Conservation (phyloP, 352 stramenopile genomes). For the Aphanomyces invadans region DNA sequence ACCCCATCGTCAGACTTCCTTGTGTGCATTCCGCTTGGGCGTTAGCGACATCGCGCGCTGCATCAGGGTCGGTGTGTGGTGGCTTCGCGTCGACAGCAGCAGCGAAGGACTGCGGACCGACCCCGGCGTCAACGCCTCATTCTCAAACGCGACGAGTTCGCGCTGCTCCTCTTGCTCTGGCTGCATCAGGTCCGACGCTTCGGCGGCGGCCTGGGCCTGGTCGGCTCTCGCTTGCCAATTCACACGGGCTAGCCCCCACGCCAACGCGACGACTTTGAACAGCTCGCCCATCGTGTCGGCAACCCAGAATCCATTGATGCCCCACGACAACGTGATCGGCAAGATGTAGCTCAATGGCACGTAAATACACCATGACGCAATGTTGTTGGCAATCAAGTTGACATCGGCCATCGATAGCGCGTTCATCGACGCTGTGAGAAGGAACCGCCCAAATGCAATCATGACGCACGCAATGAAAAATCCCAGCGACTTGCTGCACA, state of each 20-base stretch:
- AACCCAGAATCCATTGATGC: conserved; percentile 24
- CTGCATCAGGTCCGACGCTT: conserved; percentile 14
- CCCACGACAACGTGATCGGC: conserved; percentile 15
- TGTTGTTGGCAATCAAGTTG: conserved; percentile 24
- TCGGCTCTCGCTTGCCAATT: conserved; percentile 24
- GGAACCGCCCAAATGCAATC: conserved; percentile 22
- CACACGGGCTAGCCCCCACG: conserved; percentile 16
- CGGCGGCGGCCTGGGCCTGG: conserved; percentile 14
- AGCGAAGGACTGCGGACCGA: conserved; percentile 10
- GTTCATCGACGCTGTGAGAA: conserved; percentile 24
- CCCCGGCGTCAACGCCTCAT: conserved; percentile 19
- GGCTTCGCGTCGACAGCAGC: neutral
- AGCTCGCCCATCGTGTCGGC: conserved; percentile 22
- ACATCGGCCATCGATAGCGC: conserved; percentile 22
- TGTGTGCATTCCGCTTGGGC: conserved; percentile 1
- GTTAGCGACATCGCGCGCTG: conserved; percentile 17
- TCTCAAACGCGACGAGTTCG: conserved; percentile 14
- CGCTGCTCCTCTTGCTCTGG: conserved; percentile 17
- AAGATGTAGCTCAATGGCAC: conserved; percentile 23
- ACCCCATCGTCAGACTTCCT: neutral
- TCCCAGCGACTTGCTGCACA: neutral
- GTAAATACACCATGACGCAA: conserved; percentile 24
- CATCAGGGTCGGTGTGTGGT: conserved; percentile 21
- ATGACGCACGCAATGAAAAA: conserved; percentile 21
- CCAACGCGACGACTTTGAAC: conserved; percentile 18